These are phyloP conservation scores for Berberis vulgaris DNA, from an alignment of 164 flowering plant species.

Conservation along the genomic window DNA sequence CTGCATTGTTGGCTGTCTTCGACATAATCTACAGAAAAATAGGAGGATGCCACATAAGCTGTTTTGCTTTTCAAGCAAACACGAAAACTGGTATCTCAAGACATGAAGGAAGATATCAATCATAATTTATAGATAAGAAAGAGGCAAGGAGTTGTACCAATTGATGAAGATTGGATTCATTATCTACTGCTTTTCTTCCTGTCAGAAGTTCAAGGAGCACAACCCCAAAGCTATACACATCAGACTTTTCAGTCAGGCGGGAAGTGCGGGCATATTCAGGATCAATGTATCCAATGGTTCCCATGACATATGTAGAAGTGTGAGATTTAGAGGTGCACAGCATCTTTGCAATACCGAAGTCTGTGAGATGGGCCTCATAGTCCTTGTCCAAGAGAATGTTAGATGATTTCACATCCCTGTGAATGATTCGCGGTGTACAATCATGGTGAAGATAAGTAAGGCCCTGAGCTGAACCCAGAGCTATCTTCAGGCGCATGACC, in stretches of 20 bases:
- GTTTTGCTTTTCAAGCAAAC: neutral
- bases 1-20: constrained; percentile 84
- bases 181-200: constrained; percentile 89
- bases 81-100: neutral
- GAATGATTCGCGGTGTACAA: constrained; percentile 89
- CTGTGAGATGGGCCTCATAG: constrained; percentile 89
- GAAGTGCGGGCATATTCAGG: constrained; percentile 98
- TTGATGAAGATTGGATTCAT: constrained; percentile 89
- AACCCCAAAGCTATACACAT: constrained; percentile 89
- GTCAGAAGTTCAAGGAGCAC: constrained; percentile 92
- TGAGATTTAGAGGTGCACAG: constrained; percentile 62
- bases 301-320: constrained; percentile 88
- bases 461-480: constrained; percentile 91
- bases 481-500: constrained; percentile 76
- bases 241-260: constrained; percentile 95
- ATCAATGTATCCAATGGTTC: constrained; percentile 96
- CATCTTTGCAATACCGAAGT: constrained; percentile 94
- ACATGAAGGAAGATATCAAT: neutral
- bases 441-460: constrained; percentile 94
- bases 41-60: neutral
- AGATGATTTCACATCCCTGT: constrained; percentile 93
- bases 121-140: neutral
- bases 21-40: constrained; percentile 42
- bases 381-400: constrained; percentile 86
- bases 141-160: constrained; percentile 38